These are phyloP conservation scores for Saccharum hybrid DNA, from an alignment of 202 grass and related monocot species.

Conservation along the genomic window DNA sequence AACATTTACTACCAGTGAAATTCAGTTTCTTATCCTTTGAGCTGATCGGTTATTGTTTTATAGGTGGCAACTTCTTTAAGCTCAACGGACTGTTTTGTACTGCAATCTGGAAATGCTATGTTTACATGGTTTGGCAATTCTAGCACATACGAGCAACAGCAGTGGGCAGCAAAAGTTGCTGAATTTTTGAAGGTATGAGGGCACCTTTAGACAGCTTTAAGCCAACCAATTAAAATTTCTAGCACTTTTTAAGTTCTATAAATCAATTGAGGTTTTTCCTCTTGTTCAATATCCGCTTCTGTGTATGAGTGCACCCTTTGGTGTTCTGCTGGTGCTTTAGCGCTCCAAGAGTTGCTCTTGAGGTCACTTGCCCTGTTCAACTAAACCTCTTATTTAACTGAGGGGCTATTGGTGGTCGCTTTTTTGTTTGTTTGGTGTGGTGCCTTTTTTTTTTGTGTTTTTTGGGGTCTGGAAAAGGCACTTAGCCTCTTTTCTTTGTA, in stretches of 20 bases:
- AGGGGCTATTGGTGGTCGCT: not conserved
- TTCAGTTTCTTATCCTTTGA: conserved; percentile 15
- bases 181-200: conserved; percentile 80
- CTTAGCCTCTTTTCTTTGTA: not conserved
- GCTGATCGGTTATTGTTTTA: conserved; percentile 44
- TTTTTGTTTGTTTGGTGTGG: not conserved
- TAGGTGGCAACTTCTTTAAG: conserved; percentile 86
- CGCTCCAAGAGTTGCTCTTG: not conserved
- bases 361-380: not conserved
- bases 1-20: conserved; percentile 1
- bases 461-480: not conserved
- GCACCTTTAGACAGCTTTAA: conserved; percentile 30
- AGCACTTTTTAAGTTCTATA: conserved; percentile 6
- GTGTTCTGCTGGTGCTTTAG: not conserved
- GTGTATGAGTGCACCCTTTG: not conserved
- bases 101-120: conserved; percentile 90
- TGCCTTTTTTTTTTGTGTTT: not conserved
- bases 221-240: conserved; percentile 22
- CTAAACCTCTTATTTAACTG: not conserved
- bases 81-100: conserved; percentile 81
- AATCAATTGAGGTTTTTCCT: conserved; percentile 6
- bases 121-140: conserved; percentile 93
- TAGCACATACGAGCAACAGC: conserved; percentile 88
- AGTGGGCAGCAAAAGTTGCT: conserved; percentile 88
- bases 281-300: not conserved